Evolutionary conservation across 305 asterid genomes (phyloP).

Genomic region (Nicotiana rustica): DNA sequence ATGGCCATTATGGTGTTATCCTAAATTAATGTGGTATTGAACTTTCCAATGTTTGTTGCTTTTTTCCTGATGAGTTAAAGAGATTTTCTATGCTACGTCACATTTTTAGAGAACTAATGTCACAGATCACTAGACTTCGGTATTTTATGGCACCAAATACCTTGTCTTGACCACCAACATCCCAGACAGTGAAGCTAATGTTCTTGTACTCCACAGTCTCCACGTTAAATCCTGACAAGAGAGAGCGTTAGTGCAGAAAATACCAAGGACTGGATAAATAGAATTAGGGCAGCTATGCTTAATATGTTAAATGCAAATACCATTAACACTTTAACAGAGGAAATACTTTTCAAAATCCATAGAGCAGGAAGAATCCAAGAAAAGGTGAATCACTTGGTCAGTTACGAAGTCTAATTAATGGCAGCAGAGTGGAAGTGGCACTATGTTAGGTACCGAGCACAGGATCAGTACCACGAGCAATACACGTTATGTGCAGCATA

Average conservation of each 20-base stretch:
- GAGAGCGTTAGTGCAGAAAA: neutral
- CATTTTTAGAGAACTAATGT: neutral
- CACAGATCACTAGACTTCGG: neutral
- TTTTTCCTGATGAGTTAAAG: neutral
- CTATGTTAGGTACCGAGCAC: neutral
- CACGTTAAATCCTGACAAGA: constrained; percentile 63
- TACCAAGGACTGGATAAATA: neutral
- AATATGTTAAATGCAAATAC: no score
- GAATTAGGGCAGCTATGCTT: neutral
- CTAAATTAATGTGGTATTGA: neutral
- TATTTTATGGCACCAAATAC: constrained; percentile 40
- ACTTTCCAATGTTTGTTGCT: neutral
- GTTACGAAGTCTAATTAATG: neutral
- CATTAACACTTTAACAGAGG: no score
- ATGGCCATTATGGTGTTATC: neutral
- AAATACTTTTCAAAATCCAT: neutral
- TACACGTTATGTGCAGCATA: neutral
- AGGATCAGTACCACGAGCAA: neutral
- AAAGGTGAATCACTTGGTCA: neutral
- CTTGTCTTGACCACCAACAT: constrained; percentile 87
- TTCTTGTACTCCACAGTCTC: constrained; percentile 71
- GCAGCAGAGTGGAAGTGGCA: neutral
- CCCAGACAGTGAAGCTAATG: constrained; percentile 92
- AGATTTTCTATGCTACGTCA: neutral
- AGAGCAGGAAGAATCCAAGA: neutral